A percentile compares a stretch with the other conserved stretches of the same genome.
These are phyloP conservation scores for Eucalyptus polybractea DNA, from an alignment of 345 rosid genomes.

Conservation along the genomic window DNA sequence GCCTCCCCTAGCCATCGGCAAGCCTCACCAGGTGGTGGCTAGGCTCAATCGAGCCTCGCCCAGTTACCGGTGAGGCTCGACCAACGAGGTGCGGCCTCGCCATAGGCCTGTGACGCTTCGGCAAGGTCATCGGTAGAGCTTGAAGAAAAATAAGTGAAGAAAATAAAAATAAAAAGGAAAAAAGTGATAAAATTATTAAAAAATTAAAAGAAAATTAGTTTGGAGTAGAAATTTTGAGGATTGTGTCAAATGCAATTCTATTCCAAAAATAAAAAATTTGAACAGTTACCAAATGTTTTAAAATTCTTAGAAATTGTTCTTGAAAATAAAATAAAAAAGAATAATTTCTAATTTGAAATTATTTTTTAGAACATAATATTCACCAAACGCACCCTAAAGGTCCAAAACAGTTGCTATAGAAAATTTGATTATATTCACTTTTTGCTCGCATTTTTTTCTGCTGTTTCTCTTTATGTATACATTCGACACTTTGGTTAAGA, in stretches of 20 bases:
- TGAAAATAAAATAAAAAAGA: rapidly evolving
- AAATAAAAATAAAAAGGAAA: no score
- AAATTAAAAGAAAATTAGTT: no score
- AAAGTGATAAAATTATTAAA: no score
- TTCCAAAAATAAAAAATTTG: no score
- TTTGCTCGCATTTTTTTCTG: not conserved
- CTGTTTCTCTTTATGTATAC: not conserved
- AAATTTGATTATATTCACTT: not conserved
- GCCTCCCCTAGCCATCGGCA: no score
- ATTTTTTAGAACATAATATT: rapidly evolving
- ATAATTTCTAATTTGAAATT: no score
- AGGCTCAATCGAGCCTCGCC: rapidly evolving
- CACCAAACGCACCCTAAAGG: rapidly evolving
- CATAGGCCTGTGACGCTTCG: rapidly evolving
- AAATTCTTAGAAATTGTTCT: rapidly evolving
- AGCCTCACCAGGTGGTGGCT: no score
- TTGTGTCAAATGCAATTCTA: no score
- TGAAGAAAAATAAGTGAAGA: no score
- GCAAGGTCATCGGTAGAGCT: rapidly evolving
- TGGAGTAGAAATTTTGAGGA: no score
- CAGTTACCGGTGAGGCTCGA: rapidly evolving
- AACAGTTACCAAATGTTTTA: rapidly evolving
- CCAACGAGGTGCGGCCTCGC: rapidly evolving
- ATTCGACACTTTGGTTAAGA: not conserved
- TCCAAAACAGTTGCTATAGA: no score